Conservation (phyloP, 1,284 basidiomycete species). For the Lignosus rhinocerotis region DNA sequence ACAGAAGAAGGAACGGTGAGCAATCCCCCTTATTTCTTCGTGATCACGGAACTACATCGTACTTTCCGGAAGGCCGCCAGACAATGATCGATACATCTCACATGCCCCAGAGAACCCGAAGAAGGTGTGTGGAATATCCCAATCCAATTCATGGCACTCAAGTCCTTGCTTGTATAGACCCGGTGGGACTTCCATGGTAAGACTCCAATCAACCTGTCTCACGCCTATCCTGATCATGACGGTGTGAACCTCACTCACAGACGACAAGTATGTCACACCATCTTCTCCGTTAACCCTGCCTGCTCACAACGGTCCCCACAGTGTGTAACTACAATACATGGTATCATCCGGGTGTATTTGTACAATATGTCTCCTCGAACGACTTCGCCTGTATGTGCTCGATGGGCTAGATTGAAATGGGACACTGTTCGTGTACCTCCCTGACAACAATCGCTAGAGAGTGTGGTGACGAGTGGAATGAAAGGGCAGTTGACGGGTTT, state of each 20-base stretch:
- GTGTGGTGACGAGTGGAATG: too few species aligned
- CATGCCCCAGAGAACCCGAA: conserved; percentile 86
- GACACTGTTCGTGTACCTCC: background rate
- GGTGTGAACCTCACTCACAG: conserved; percentile 23
- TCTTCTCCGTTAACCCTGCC: background rate
- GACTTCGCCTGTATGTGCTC: background rate
- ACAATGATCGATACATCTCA: conserved; percentile 78
- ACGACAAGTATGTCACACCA: conserved; percentile 42
- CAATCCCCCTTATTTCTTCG: background rate
- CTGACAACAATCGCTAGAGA: too few species aligned
- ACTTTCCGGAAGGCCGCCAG: conserved; percentile 54
- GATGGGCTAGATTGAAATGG: background rate
- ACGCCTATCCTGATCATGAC: background rate
- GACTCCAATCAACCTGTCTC: conserved; percentile 14
- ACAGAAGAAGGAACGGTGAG: conserved; percentile 75
- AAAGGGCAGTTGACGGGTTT: too few species aligned
- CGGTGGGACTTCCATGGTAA: conserved; percentile 78
- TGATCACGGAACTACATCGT: background rate
- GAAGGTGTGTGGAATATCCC: conserved; percentile 52
- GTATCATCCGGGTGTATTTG: conserved; percentile 1
- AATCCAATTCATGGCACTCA: conserved; percentile 6
- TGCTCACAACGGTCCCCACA: background rate
- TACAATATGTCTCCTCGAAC: background rate
- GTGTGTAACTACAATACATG: background rate
- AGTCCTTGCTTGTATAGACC: conserved; percentile 44